Base-by-base conservation (phyloP, 768 basidiomycete species). In the Russula foetens region DNA sequence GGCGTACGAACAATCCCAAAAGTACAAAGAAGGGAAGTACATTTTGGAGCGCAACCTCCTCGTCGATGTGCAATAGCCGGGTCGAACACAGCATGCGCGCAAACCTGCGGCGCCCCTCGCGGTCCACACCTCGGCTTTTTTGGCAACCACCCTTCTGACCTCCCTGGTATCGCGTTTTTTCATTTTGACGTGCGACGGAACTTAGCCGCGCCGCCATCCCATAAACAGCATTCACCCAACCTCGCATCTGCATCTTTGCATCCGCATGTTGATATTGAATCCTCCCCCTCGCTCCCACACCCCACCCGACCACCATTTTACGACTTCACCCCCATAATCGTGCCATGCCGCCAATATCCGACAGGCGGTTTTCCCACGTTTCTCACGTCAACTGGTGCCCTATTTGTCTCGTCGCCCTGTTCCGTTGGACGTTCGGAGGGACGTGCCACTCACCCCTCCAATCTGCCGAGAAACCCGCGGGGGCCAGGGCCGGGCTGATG, bases 11-110 rank as follows among this genome's bases (percentile, higher is more conserved):
- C 70, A 79, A 12, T 81, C 85, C 8, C 95, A 99, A 81, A 92
- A 88, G 74, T 99, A 98, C 80, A 99, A 99, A 71, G 96, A 99
- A 77, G 93, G 94, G 71, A 94, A 94, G 78, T 97, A 84, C 74
- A 98, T 99, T 71, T 89, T 99, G 64, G 96, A 99, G 75, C 87
- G 92, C 69, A 90, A 90, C 71, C 80, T 92, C 68, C 86, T 92
- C 69, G 80, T 85, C 67, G 90, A 93, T 69, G 90, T 93, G 56
- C 88, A 92, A 76, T 92, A 78, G 74, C 53, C 49, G 35, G 57
- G 45, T 57, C 64, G n/a, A 57, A 60, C 56, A 56, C 26, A 26
- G 38, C 39, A 38, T 41, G 46, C 29, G 33, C 45, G 53, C 26
- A 21, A 28, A 23, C 43, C 43, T 60, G n/a, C 48, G 57, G 54